Conservation (phyloP, 2,329 filamentous ascomycete genomes). For the Apiospora hydei region DNA sequence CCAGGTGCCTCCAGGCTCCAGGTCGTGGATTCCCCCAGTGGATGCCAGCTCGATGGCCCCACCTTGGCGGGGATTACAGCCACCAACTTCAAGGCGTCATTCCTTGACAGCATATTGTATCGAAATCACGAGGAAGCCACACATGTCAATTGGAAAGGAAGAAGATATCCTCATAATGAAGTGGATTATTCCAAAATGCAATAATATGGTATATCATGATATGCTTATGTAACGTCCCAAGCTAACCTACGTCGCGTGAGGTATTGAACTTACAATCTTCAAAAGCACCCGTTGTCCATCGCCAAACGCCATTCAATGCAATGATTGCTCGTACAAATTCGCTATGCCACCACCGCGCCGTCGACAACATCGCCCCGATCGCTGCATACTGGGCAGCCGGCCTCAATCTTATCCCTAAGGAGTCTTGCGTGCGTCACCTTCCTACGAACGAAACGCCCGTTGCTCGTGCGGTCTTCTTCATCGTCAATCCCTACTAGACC, state of each 20-base stretch:
- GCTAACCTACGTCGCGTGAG: neutral
- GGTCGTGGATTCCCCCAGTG: neutral
- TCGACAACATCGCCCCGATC: slow-evolving; percentile 40
- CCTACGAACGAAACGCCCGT: slow-evolving; percentile 74
- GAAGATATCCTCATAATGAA: neutral
- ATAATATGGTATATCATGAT: slow-evolving; percentile 13
- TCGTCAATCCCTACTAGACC: slow-evolving; percentile 47
- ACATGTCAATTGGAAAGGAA: neutral
- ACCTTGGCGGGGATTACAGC: slow-evolving; percentile 4
- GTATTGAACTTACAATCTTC: slow-evolving; percentile 4
- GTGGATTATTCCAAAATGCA: neutral
- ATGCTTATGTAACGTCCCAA: neutral
- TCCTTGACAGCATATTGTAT: neutral
- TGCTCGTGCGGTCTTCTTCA: slow-evolving; percentile 50
- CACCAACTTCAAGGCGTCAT: neutral
- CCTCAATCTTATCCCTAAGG: slow-evolving; percentile 72
- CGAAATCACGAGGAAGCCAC: neutral
- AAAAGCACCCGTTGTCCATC: neutral
- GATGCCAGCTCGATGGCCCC: neutral
- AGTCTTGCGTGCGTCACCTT: slow-evolving; percentile 89
- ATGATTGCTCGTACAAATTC: slow-evolving; percentile 2
- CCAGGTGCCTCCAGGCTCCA: neutral
- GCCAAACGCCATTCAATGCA: slow-evolving; percentile 23
- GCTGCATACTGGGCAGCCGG: slow-evolving; percentile 69
- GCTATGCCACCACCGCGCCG: slow-evolving; percentile 4